Percentiles rank a stretch among this genome's conserved stretches.
Evolutionary conservation across 176 grass and related monocot species (phyloP).

Genomic region (Phyllostachys edulis): DNA sequence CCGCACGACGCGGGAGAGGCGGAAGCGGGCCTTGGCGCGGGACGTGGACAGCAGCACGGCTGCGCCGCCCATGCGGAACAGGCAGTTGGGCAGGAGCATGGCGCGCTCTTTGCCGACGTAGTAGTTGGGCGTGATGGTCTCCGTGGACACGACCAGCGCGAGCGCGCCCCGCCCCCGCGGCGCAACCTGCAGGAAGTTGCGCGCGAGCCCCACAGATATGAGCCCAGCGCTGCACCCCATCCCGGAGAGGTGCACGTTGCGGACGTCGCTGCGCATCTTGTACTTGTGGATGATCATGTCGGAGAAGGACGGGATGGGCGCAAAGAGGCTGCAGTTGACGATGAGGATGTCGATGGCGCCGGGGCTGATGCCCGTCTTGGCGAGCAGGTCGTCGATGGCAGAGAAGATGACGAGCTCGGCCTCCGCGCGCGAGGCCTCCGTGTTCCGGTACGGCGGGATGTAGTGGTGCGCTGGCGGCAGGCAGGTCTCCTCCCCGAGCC

Average conservation of each 20-base stretch:
- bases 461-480: conserved; percentile 58
- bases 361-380: conserved; percentile 45
- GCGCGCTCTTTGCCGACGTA: conserved; percentile 77
- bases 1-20: conserved; percentile 61
- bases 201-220: conserved; percentile 49
- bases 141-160: conserved; percentile 71
- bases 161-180: conserved; percentile 32
- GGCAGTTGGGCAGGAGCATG: conserved; percentile 81
- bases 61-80: conserved; percentile 74
- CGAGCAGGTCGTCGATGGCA: conserved; percentile 59
- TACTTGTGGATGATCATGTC: conserved; percentile 69
- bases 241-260: conserved; percentile 63
- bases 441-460: conserved; percentile 64
- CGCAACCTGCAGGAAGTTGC: conserved; percentile 51
- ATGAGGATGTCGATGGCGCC: conserved; percentile 55
- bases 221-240: conserved; percentile 76
- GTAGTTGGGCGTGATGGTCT: conserved; percentile 85
- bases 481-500: conserved; percentile 64
- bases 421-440: conserved; percentile 55
- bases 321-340: conserved; percentile 74
- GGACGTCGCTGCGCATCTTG: conserved; percentile 56
- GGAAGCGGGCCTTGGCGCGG: conserved; percentile 45
- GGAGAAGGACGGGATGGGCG: conserved; percentile 58
- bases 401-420: conserved; percentile 68
- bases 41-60: conserved; percentile 62